phyloP scores from a whole-genome alignment of 202 grass and related monocot genomes.

The Schoenoplectus triqueter region DNA sequence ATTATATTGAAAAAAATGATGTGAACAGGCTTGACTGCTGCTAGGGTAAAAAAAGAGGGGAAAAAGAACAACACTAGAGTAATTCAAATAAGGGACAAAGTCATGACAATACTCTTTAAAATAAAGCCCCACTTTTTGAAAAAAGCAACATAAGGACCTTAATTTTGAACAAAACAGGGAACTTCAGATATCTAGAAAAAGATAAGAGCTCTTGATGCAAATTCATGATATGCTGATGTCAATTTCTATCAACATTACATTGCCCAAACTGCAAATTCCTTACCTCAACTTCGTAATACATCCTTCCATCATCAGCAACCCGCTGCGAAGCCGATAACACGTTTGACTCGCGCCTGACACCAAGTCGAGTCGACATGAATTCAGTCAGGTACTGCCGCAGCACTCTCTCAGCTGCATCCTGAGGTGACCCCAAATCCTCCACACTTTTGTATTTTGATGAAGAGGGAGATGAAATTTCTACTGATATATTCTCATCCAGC shows the following conservation, averaged over 20 bases:
- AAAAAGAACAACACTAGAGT: not conserved
- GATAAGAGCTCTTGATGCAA: slow-evolving; percentile 19
- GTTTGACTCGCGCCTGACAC: slow-evolving; percentile 67
- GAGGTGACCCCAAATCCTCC: slow-evolving; percentile 66
- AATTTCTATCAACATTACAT: not conserved
- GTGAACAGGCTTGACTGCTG: not conserved
- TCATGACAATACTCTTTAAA: not conserved
- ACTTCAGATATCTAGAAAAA: not conserved
- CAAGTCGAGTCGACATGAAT: slow-evolving; percentile 83
- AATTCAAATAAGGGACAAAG: not conserved
- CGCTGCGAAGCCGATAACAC: slow-evolving; percentile 60
- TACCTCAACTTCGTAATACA: slow-evolving; percentile 93
- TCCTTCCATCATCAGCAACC: slow-evolving; percentile 61
- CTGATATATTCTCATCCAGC: slow-evolving; percentile 78
- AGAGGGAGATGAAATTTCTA: slow-evolving; percentile 86
- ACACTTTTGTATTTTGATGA: slow-evolving; percentile 59
- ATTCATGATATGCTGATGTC: not conserved
- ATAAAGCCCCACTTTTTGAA: not conserved
- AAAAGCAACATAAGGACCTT: not conserved
- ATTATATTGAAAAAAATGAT: slow-evolving; percentile 5
- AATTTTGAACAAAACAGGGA: not conserved
- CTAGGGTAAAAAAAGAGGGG: not conserved
- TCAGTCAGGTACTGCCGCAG: slow-evolving; percentile 80
- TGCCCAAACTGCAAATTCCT: slow-evolving; percentile 19
- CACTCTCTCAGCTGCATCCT: slow-evolving; percentile 65